Evolutionary conservation across 495 filamentous ascomycete species (phyloP), one percentile per base, ranked within the genome.

Genomic region (Neurospora discreta): DNA sequence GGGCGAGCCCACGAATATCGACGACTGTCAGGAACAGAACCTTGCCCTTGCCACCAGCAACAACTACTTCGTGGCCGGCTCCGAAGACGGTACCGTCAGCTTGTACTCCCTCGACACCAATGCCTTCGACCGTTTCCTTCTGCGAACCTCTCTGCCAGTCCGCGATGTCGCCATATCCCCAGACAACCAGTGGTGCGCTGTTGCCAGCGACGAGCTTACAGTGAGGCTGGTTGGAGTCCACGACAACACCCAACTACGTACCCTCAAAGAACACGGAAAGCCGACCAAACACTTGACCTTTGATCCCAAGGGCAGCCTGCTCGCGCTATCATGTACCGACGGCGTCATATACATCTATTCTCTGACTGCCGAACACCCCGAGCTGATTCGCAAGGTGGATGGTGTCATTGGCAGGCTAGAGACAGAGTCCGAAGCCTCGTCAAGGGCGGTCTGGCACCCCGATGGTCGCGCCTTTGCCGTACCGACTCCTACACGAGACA

Each of bases 201-300:
- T 98, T n/a, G 92, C 96, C 39, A 97, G 94, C 87, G 96, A 99
- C 81, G 95, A 99, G 78, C 85, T 96, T 41, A 90, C 89, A 1
- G 93, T 98, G 42, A 96, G 95, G 76, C 85, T 99, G 43, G 93
- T 98, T 71, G 91, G 90, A 75, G 87, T 90, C 39, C 84, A 91
- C 60, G 92, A 97, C 77, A 94, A 90, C 82, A 89, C 81, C 41
- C 86, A 89, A 68, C 80, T 94, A 41, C 85, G 91, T 73, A 90
- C 89, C 73, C 88, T 99, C 0, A 88, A 90, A 70, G 91, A 96
- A 46, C 93, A 97, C 77, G 82, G 85, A 3, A 94, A 92, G 74
- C 89, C 92, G n/a, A 87, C 89, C 1, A 98, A 98, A 80, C 93
- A 98, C 76, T 85, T 98, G 23, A 87, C 93, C 3, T 98, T 96